Conservation (phyloP, 495 filamentous ascomycete species). For the Clohesyomyces aquaticus region DNA sequence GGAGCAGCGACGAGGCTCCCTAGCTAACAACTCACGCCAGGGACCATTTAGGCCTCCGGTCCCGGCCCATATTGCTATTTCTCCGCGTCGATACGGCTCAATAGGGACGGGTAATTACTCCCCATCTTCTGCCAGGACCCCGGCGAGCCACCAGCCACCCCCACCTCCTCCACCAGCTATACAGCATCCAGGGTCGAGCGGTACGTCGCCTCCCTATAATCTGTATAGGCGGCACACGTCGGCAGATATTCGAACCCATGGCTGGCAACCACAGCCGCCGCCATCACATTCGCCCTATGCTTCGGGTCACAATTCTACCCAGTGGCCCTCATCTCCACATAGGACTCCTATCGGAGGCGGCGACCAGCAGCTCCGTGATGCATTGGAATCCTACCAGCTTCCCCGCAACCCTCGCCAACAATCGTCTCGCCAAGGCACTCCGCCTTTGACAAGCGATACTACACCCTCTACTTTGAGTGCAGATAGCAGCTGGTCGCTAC, state of each 20-base stretch:
- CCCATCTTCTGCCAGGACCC: constrained; percentile 66
- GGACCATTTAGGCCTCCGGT: constrained; percentile 74
- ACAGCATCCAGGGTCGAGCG: constrained; percentile 61
- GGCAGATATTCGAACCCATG: constrained; percentile 88
- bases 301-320: constrained; percentile 70
- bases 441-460: constrained; percentile 35
- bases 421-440: constrained; percentile 63
- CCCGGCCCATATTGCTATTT: constrained; percentile 74
- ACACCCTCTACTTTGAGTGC: constrained; percentile 52
- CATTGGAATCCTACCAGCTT: constrained; percentile 81
- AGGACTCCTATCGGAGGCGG: constrained; percentile 62
- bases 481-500: constrained; percentile 64
- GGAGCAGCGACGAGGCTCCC: constrained; percentile 71
- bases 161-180: constrained; percentile 66
- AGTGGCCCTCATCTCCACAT: constrained; percentile 87
- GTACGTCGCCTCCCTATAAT: constrained; percentile 74
- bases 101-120: constrained; percentile 64
- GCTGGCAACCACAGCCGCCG: constrained; percentile 67
- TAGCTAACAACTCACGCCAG: constrained; percentile 49
- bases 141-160: constrained; percentile 59
- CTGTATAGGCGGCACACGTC: constrained; percentile 89
- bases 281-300: constrained; percentile 66
- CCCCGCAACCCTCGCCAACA: constrained; percentile 59
- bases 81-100: constrained; percentile 81
- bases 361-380: constrained; percentile 81